phyloP scores from a whole-genome alignment of 75 land plant genomes.

The Cupressus sempervirens region DNA sequence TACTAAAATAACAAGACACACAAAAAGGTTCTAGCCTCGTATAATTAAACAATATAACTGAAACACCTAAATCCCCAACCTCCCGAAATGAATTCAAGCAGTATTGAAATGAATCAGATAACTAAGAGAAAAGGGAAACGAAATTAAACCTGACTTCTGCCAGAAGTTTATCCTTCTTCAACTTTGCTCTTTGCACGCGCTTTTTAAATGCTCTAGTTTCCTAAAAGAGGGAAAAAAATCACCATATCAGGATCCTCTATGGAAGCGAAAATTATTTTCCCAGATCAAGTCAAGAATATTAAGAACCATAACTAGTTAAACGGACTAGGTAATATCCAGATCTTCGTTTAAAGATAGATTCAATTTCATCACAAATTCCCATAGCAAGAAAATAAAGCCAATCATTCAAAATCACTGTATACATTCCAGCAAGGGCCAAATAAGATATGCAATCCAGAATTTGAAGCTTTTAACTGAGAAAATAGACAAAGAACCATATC shows the following conservation, averaged over 20 bases:
- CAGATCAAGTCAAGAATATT: too few relatives aligned
- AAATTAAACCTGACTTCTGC: slow-evolving; percentile 6
- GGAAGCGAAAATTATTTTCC: too few relatives aligned
- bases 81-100: neutral
- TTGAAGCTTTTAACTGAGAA: too few relatives aligned
- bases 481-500: too few relatives aligned
- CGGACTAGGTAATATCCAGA: too few relatives aligned
- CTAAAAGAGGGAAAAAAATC: neutral
- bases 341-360: neutral
- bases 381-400: too few relatives aligned
- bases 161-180: slow-evolving; percentile 8
- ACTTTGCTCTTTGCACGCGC: neutral
- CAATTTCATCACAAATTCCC: neutral
- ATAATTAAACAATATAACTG: neutral
- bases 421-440: neutral
- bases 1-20: neutral
- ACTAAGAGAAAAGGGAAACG: neutral
- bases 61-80: neutral
- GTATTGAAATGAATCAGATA: neutral
- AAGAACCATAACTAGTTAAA: neutral
- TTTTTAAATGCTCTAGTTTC: slow-evolving; percentile 9
- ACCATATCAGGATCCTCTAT: neutral
- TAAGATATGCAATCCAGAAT: neutral
- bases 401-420: too few relatives aligned
- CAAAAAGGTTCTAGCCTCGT: neutral